Conservation (phyloP, 2,329 filamentous ascomycete genomes). For the Chaetomium olivaceum region DNA sequence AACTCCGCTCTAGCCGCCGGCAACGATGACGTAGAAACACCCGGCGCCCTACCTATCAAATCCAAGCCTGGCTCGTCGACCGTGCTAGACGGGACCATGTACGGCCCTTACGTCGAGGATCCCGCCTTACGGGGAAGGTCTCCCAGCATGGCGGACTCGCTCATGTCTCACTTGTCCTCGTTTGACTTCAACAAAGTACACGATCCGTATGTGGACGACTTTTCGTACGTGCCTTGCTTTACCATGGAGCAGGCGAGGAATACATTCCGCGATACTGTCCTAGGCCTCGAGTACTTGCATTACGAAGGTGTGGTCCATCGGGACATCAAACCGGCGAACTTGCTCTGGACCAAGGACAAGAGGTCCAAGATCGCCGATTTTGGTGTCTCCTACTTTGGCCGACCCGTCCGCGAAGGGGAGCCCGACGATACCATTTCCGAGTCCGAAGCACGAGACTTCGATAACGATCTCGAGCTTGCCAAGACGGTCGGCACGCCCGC, state of each 20-base stretch:
- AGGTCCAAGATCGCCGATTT: slow-evolving; percentile 98
- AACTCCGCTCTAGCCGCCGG: slow-evolving; percentile 40
- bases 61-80: slow-evolving; percentile 52
- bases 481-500: slow-evolving; percentile 97
- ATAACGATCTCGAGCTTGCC: slow-evolving; percentile 92
- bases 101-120: slow-evolving; percentile 66
- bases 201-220: slow-evolving; percentile 77
- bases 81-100: slow-evolving; percentile 77
- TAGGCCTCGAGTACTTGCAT: slow-evolving; percentile 91
- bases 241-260: slow-evolving; percentile 79
- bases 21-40: slow-evolving; percentile 57
- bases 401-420: slow-evolving; percentile 80
- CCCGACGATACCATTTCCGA: slow-evolving; percentile 73
- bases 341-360: slow-evolving; percentile 81
- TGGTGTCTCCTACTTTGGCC: slow-evolving; percentile 94
- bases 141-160: slow-evolving; percentile 78
- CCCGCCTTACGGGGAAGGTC: slow-evolving; percentile 64
- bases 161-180: slow-evolving; percentile 69
- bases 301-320: slow-evolving; percentile 83
- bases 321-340: slow-evolving; percentile 86
- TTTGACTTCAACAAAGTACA: slow-evolving; percentile 62
- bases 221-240: slow-evolving; percentile 90
- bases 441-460: slow-evolving; percentile 81
- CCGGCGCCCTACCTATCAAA: slow-evolving; percentile 51
- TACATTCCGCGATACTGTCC: slow-evolving; percentile 87